phyloP scores from a whole-genome alignment of 2,329 filamentous ascomycete species.

The Fusarium camptoceras region DNA sequence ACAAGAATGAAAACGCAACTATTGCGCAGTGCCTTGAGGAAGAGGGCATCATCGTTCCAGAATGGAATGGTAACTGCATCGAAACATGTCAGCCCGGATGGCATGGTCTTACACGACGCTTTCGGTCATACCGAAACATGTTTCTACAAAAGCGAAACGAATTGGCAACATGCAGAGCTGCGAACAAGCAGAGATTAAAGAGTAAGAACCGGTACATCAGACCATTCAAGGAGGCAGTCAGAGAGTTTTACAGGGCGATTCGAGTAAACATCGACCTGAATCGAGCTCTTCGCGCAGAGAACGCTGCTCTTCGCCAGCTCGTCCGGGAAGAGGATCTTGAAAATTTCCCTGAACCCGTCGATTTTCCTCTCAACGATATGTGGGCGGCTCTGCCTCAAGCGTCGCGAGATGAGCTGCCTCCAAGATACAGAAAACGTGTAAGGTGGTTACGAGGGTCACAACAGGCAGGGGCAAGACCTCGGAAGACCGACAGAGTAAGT shows the following conservation, averaged over 20 bases:
- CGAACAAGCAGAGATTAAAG: rapidly evolving
- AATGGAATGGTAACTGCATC: not conserved
- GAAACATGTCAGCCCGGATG: slow-evolving; percentile 12
- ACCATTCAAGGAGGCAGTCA: not conserved
- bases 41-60: not conserved
- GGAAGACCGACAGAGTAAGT: slow-evolving; percentile 24
- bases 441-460: not conserved
- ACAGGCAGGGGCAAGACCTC: rapidly evolving
- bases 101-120: rapidly evolving
- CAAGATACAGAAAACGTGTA: not conserved
- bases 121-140: not conserved
- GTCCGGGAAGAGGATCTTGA: not conserved
- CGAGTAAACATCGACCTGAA: not conserved
- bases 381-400: not conserved
- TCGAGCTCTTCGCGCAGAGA: not conserved
- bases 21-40: not conserved
- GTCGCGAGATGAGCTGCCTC: rapidly evolving
- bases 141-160: not conserved
- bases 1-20: not conserved
- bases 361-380: not conserved
- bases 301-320: not conserved
- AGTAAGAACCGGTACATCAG: rapidly evolving
- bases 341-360: not conserved
- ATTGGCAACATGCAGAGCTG: not conserved
- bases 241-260: not conserved